A percentile compares a stretch with the other conserved stretches of the same genome.
phyloP scores from a whole-genome alignment of 805 yeast genomes.

The Myxozyma sirexii region DNA sequence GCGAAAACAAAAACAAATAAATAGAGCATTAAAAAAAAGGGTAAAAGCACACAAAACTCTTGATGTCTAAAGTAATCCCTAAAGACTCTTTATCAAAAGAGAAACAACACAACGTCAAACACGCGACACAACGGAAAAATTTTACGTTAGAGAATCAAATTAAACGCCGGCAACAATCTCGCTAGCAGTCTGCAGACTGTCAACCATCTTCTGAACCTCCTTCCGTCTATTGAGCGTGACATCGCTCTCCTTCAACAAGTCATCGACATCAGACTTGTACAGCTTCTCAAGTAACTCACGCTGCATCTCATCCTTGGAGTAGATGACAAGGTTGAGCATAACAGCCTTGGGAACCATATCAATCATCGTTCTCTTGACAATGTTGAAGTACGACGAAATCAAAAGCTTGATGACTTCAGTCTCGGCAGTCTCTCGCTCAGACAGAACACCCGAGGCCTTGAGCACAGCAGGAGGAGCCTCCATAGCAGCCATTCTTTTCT shows the following conservation, averaged over 20 bases:
- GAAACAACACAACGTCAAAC: not conserved
- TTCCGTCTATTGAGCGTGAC: conserved; percentile 89
- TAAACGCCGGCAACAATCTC: conserved; percentile 67
- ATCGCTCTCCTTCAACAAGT: conserved; percentile 88
- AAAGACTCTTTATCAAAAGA: not conserved
- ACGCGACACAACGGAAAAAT: not conserved
- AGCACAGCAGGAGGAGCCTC: conserved; percentile 97
- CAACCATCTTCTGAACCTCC: conserved; percentile 95
- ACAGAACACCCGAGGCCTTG: conserved; percentile 88
- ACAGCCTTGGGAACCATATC: conserved; percentile 95
- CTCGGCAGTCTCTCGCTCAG: conserved; percentile 94
- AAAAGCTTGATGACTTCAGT: conserved; percentile 94
- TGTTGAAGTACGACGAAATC: conserved; percentile 85
- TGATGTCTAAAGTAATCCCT: not conserved
- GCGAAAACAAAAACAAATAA: not conserved
- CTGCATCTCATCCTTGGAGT: conserved; percentile 81
- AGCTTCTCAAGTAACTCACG: conserved; percentile 84
- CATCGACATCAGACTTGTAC: conserved; percentile 69
- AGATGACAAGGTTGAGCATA: conserved; percentile 85
- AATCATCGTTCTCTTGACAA: conserved; percentile 90
- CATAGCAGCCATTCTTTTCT: conserved; percentile 91
- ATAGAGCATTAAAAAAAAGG: not conserved
- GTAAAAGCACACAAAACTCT: not conserved
- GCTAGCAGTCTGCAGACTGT: conserved; percentile 83
- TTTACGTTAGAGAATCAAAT: not conserved